Evolutionary conservation across 1,284 basidiomycete genomes (phyloP), one percentile per base, ranked within the genome.

Genomic region (Schizophyllum amplum): DNA sequence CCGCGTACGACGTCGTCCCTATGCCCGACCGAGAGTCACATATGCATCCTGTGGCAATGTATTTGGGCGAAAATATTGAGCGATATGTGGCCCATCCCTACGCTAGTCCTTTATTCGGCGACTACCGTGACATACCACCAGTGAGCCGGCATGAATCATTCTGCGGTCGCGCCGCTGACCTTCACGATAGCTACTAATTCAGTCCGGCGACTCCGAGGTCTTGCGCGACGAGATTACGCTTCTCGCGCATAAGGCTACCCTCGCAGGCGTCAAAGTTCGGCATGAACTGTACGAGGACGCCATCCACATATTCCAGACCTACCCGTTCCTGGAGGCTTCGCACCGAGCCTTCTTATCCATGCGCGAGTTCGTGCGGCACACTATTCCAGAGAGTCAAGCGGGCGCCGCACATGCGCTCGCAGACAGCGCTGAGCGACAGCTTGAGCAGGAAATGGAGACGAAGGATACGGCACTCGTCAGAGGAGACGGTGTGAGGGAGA

Each of bases 231-330:
- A 98, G 69, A 89, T 90, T 51, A 90, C 90, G 4, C 77, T 98
- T n/a, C 73, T 98, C 20, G 94, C 95, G 1, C 92, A 97, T 75
- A 99, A 99, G 69, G 95, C 95, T 13, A 84, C 86, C 1, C 70
- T 91, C 21, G 86, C 91, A 0, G 95, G 95, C 5, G 94, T 98
- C 24, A 75, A 89, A 53, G 92, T 98, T 25, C 84, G 86, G 57
- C 91, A 97, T 68, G 95, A 99, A 70, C 75, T 95, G 47, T 98
- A 94, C 68, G 90, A 96, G 64, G 95, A 98, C 70, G 90, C 87
- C 57, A 91, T 95, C 1, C 94, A 96, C 65, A 91, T 96, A 22
- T 97, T 97, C 68, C 94, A 96, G 67, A 80, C 86, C 24, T 91
- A 92, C 65, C 89, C 92, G 0, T 95, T 93, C 71, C 77, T 94